Evolutionary conservation across 257 asterid genomes (phyloP), one percentile per base, ranked within the genome.

Genomic region (Primulina tabacum): DNA sequence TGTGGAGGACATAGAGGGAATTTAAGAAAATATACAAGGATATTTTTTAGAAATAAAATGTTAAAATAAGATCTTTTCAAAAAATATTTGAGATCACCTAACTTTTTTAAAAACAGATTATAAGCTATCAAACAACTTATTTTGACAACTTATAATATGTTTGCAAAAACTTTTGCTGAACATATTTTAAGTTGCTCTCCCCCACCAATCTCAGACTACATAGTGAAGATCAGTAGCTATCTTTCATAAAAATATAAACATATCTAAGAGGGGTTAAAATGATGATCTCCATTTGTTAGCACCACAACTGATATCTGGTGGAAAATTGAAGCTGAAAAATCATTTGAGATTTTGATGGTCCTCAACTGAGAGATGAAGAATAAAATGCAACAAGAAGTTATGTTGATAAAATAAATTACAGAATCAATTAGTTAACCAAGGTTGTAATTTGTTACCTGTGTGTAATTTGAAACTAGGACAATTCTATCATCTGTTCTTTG

Each of bases 381-480:
- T 59, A 61, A n/a, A 32, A 37, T 75, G 57, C 56, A 43, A 6
- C 63, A 64, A 78, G 37, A 67, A 14, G 55, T 66, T 57, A 30
- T 2, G 37, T 61, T 26, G 37, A 60, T 8, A n/a, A 34, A 4
- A 66, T 53, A 66, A 63, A 74, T 38, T n/a, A 60, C 38, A 21
- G 28, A 37, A 67, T 64, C 56, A 64, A 52, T 67, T 72, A 52
- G 63, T 43, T 78, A 65, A 43, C 62, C 57, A 75, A 70, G 58
- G 74, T 78, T 40, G 77, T 70, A 30, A 67, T 59, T 50, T 59
- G 26, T 62, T 68, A 93, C 99, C 99, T 93, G 99, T 18, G 99
- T 93, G 79, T 93, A 93, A 77, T 93, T 93, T 76, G 99, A 93
- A 78, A 93, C 99, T 64, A 93, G 86, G 74, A 93, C 99, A 43